Evolutionary conservation across 441 rosid genomes (phyloP).

Genomic region (Populus hybrid): DNA sequence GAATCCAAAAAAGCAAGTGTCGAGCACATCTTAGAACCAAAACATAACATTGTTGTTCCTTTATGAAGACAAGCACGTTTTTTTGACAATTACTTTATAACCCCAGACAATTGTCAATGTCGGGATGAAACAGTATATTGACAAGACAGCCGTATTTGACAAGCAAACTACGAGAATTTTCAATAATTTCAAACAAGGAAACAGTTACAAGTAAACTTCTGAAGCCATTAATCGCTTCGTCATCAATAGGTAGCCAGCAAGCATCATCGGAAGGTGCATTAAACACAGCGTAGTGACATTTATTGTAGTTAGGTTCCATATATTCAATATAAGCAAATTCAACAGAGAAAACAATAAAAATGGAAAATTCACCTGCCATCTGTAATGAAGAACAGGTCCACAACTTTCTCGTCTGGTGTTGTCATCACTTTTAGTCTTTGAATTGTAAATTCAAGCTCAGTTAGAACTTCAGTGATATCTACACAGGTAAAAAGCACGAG

Average conservation of each 20-base stretch:
- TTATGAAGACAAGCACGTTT: not conserved
- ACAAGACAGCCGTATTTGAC: no score
- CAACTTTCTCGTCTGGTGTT: slow-evolving; percentile 73
- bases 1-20: not conserved
- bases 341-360: not conserved
- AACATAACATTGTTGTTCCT: no score
- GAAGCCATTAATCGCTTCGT: not conserved
- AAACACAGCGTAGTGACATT: not conserved
- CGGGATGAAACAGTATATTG: not conserved
- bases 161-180: no score
- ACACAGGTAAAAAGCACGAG: slow-evolving; percentile 32
- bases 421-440: slow-evolving; percentile 83
- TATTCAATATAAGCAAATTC: not conserved
- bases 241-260: not conserved
- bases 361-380: slow-evolving; percentile 58
- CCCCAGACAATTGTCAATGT: not conserved
- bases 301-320: not conserved
- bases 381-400: slow-evolving; percentile 78
- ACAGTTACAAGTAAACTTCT: not conserved
- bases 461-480: slow-evolving; percentile 77
- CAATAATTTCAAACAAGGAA: no score
- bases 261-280: not conserved
- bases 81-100: not conserved
- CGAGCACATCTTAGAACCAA: no score
- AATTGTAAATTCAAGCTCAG: slow-evolving; percentile 80